Evolutionary conservation across 139 green algal genomes (phyloP).

Genomic region (Zygnema circumcarinatum): DNA sequence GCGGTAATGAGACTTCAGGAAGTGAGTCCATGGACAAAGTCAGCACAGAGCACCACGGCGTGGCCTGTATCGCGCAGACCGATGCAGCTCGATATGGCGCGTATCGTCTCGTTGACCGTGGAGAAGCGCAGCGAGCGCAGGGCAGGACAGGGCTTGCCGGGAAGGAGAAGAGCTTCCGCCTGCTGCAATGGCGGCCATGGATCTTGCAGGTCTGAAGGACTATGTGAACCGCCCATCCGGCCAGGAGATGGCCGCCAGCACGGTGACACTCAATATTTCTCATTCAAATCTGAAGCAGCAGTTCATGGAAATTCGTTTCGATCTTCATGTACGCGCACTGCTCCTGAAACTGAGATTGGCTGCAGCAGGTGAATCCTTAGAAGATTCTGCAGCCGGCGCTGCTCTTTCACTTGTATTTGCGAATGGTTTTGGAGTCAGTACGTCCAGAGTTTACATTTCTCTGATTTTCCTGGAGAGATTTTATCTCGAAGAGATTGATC

Average conservation of each 20-base stretch:
- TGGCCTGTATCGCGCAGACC: no score
- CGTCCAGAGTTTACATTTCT: background rate
- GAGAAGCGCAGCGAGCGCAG: no score
- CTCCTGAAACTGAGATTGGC: background rate
- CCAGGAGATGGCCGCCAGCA: slow-evolving; percentile 55
- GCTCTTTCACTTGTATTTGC: slow-evolving; percentile 7
- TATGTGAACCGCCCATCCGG: background rate
- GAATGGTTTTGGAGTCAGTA: background rate
- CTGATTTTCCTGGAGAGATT: background rate
- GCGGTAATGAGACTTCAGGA: no score
- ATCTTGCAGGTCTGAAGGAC: background rate
- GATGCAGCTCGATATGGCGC: no score
- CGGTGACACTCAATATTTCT: slow-evolving; percentile 85
- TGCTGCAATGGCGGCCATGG: slow-evolving; percentile 13
- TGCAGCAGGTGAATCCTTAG: no score
- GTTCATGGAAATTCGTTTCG: slow-evolving; percentile 93
- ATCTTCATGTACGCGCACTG: slow-evolving; percentile 70
- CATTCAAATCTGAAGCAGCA: slow-evolving; percentile 90
- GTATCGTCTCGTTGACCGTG: no score
- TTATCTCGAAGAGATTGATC: slow-evolving; percentile 15
- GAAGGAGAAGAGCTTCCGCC: no score
- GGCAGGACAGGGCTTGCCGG: no score
- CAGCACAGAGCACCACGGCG: no score
- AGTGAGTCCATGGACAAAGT: no score
- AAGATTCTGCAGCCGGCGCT: no score